Base-by-base conservation (phyloP, 2,329 filamentous ascomycete genomes). In the Proliferodiscus dingleyae region DNA sequence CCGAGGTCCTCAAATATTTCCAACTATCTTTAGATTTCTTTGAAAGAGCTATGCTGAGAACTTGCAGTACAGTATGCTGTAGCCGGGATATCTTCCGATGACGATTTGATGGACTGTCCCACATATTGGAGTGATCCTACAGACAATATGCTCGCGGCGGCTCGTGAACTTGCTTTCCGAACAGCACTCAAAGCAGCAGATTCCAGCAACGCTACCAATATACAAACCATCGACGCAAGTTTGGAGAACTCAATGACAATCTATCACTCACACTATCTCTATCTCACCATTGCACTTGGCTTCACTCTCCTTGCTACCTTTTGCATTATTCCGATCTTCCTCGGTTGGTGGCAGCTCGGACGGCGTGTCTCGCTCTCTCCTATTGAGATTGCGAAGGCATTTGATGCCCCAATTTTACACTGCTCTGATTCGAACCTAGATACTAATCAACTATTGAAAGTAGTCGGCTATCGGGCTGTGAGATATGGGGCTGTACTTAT, bases 381-480 rank as follows among this genome's bases (percentile, higher is more conserved):
- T 2, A 36, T 54, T 23, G 51, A 54, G 33, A 49, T 41, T 16
- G 49, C 48, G 13, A 47, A 51, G 16, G 46, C 51, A 5, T 54
- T 54, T 45, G 29, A 49, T 40, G 49, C 49, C 8, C 44, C 49
- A n/a, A 33, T 33, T 3, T 24, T 42, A 8, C 19, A 9, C 11
- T 33, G 34, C 10, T 42, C 40, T 6, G 40, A 42, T 21, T 23
- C 40, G 5, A 42, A 42, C 28, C 22, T 42, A 26, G 2, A 18
- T 16, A 16, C 24, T 23, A 7, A 30, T 5, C 22, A 33, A 7
- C 10, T 39, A 28, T 29, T 45, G 24, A 22, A 5, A n/a, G 43
- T 33, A 16, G 19, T 39, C 13, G 43, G 36, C 5, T 15, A 33
- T 8, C 32, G 32, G 13, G n/a, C 16, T 21, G 32, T 34, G 32